Percentiles rank a stretch among this genome's conserved stretches.
Conservation (phyloP, 306 rosid species). For the Erythrophleum fordii region DNA sequence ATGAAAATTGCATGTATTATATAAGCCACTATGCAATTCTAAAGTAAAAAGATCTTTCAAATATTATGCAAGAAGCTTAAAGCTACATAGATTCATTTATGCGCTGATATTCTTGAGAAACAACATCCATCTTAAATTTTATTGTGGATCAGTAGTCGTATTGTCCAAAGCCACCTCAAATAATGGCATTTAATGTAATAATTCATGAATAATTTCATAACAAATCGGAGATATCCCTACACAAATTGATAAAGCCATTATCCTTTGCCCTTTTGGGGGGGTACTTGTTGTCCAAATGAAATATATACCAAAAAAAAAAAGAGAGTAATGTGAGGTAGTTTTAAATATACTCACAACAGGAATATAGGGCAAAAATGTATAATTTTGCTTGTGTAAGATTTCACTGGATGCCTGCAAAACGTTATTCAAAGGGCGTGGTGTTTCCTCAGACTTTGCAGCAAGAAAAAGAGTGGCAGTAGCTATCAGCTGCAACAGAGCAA, state of each 20-base stretch:
- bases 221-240: background rate
- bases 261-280: background rate
- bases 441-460: slow-evolving; percentile 81
- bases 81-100: background rate
- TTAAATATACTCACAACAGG: slow-evolving; percentile 61
- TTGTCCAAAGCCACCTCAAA: background rate
- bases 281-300: background rate
- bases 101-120: background rate
- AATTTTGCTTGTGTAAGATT: slow-evolving; percentile 65
- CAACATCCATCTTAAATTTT: background rate
- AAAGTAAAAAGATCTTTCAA: background rate
- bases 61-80: background rate
- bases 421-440: slow-evolving; percentile 67
- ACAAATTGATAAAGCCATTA: background rate
- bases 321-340: background rate
- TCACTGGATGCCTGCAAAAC: slow-evolving; percentile 66
- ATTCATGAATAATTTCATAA: background rate
- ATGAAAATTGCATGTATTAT: background rate
- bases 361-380: slow-evolving; percentile 52
- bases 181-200: slow-evolving; percentile 7
- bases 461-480: slow-evolving; percentile 80
- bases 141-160: background rate
- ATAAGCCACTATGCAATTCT: background rate
- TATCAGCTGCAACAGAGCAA: slow-evolving; percentile 61
- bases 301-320: background rate